These are phyloP conservation scores for Trichoderma cornu-damae DNA, from an alignment of 2,329 filamentous ascomycete species.

Conservation along the genomic window DNA sequence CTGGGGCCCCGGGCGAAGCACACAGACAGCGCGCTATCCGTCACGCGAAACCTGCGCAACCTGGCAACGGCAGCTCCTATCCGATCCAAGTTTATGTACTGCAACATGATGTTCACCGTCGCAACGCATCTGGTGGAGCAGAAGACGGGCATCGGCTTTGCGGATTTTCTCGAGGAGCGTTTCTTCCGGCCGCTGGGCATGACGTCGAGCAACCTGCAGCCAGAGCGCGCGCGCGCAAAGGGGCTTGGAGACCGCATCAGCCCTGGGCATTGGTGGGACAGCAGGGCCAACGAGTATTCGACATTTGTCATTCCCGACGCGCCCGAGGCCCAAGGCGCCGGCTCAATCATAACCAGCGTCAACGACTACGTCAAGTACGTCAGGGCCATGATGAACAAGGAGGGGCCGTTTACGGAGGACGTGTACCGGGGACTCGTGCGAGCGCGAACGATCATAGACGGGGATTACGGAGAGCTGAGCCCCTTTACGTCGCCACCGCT, in stretches of 20 bases:
- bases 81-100: slow-evolving; percentile 25
- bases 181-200: slow-evolving; percentile 28
- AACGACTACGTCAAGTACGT: slow-evolving; percentile 30
- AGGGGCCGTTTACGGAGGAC: slow-evolving; percentile 24
- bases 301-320: slow-evolving; percentile 16
- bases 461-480: slow-evolving; percentile 14
- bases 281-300: slow-evolving; percentile 3
- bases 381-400: slow-evolving; percentile 25
- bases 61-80: slow-evolving; percentile 24
- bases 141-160: slow-evolving; percentile 20
- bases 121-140: slow-evolving; percentile 26
- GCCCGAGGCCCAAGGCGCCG: slow-evolving; percentile 30
- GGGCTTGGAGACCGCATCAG: slow-evolving; percentile 23
- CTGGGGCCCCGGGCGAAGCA: slow-evolving; percentile 19
- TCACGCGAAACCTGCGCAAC: slow-evolving; percentile 29
- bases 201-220: slow-evolving; percentile 26
- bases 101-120: slow-evolving; percentile 30
- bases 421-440: slow-evolving; percentile 25
- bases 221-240: slow-evolving; percentile 19
- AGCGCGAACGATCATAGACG: slow-evolving; percentile 21
- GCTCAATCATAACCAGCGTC: slow-evolving; percentile 28
- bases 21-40: slow-evolving; percentile 24
- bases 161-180: slow-evolving; percentile 23
- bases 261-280: slow-evolving; percentile 23
- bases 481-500: slow-evolving; percentile 13